These are phyloP conservation scores for Emmonsia crescens DNA, from an alignment of 2,329 filamentous ascomycete genomes.

Conservation along the genomic window DNA sequence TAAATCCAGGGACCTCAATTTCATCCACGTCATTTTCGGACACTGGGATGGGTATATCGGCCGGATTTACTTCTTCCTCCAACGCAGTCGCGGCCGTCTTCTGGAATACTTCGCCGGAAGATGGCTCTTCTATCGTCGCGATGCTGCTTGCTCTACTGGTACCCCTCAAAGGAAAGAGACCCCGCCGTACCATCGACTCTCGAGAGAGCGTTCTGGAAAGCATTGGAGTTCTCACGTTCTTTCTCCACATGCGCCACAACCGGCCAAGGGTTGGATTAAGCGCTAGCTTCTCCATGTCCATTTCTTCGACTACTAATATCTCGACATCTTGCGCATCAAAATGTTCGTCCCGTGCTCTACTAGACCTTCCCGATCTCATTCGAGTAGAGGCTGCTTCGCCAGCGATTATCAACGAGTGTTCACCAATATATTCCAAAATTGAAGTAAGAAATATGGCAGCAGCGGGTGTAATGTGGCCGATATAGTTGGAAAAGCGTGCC, in stretches of 20 bases:
- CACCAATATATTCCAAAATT: conserved; percentile 85
- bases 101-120: conserved; percentile 10
- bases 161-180: conserved; percentile 14
- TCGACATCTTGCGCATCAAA: conserved; percentile 36
- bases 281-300: conserved; percentile 86
- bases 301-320: conserved; percentile 69
- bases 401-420: conserved; percentile 78
- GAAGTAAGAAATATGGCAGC: conserved; percentile 94
- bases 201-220: conserved; percentile 33
- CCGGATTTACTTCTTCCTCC: conserved; percentile 35
- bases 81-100: conserved; percentile 5
- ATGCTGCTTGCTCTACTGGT: conserved; percentile 30
- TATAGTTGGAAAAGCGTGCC: conserved; percentile 43
- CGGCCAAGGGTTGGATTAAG: conserved; percentile 79
- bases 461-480: conserved; percentile 69
- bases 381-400: conserved; percentile 62
- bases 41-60: conserved; percentile 58
- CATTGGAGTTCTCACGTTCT: conserved; percentile 41
- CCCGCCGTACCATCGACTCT: conserved; percentile 29
- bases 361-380: conserved; percentile 40
- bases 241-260: conserved; percentile 93
- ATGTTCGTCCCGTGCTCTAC: conserved; percentile 30
- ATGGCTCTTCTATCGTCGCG: conserved; percentile 24
- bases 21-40: conserved; percentile 60
- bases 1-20: conserved; percentile 66